Base-by-base conservation (phyloP, 1,284 basidiomycete species). In the Wolfiporia cocos region DNA sequence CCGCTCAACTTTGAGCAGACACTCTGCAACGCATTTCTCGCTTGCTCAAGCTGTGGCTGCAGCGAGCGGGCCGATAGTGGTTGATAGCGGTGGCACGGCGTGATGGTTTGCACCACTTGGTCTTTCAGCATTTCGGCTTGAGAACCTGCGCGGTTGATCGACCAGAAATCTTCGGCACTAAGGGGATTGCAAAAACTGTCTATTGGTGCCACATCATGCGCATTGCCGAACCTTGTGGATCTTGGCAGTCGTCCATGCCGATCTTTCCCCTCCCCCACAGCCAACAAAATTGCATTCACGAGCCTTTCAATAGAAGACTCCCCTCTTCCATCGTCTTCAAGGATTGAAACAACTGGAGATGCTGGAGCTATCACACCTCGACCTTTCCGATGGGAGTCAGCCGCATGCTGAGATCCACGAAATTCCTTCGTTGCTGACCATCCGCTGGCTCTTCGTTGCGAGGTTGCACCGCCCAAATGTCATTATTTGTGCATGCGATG, bases 281-380 rank as follows among this genome's bases (percentile, higher is more conserved):
- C 12, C 3, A 24, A 6, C 35, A 41, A 24, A n/a, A 10, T 46
- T 21, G 18, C 34, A 6, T 41, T 46, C 35, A 46, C 44, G 3
- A 17, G 14, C 11, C 36, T 46, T 46, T 41, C 44, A 42, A 46
- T 35, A 24, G 26, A 18, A 46, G 24, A 21, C 23, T 42, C 14
- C 44, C 44, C 10, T 46, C 18, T 46, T 46, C 24, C 36, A 46
- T 19, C 34, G 44, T 14, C 44, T 46, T 3, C 22, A 20, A 14
- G 23, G 15, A 5, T 24, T 37, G 11, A 19, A 28, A 11, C 24
- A 29, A 9, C 15, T 46, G 19, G 39, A 46, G 20, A 17, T 30
- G 12, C 36, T 46, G 3, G 40, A 46, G 12, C 21, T 46, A n/a
- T n/a, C 35, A 12, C 18, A 41, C 23, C 34, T 46, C 7, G 39